Base-by-base conservation (phyloP, 805 yeast genomes). In the Pichia deserticola region DNA sequence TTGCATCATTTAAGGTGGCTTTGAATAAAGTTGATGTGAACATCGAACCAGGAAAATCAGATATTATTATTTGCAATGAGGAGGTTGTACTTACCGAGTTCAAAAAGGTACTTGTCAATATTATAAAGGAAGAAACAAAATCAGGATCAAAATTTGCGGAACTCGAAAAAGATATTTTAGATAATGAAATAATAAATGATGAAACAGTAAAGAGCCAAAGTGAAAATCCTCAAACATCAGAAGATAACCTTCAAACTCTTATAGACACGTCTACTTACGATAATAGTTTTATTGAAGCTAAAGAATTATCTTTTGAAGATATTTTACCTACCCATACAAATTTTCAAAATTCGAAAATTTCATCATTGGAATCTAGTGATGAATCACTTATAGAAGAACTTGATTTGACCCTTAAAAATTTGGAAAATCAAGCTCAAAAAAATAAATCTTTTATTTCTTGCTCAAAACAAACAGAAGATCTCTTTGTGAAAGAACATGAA, bases 11-110 rank as follows among this genome's bases (percentile, higher is more conserved):
- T 1, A 32, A n/a, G 1, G 49, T 64, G n/a, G 61, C 55, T 3
- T 32, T 49, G 1, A 42, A 44, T 7, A 47, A 44, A 32, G 48
- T 64, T 3, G 78, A 74, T 61, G 56, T 72, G 1, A 74, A 73
- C 51, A 65, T 74, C 30, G 78, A 74, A 50, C 77, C 78, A 4
- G 69, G 65, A 46, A 74, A 74, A 49, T 66, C 68, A 36, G 76
- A 73, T 56, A 59, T 72, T 5, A 36, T 74, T 49, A 47, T 74
- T 0, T 51, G 50, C 12, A 54, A 60, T 27, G 56, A 60, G 20
- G 60, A 57, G 1, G 13, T 12, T 0, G 25, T 69, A 7, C 32
- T 69, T 4, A 48, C 37, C 1, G 36, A 50, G 4, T 41, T 67
- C n/a, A 42, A 51, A 36, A 39, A 46, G 1, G 12, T 40, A 3